A percentile compares a stretch with the other conserved stretches of the same genome.
Conservation (phyloP, 2,329 filamentous ascomycete species). For the Stemphylium beticola region DNA sequence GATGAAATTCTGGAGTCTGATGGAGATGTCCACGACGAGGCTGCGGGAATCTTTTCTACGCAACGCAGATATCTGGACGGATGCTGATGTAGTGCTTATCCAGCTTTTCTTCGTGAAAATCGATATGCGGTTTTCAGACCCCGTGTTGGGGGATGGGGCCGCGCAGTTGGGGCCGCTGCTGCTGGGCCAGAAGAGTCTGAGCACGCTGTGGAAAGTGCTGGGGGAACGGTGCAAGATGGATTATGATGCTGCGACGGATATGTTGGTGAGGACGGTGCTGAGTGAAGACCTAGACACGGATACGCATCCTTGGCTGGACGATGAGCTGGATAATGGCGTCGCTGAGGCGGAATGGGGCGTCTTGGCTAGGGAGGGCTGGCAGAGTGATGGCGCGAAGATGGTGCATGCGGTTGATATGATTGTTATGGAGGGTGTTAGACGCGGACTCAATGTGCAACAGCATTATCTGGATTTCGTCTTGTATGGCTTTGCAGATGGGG, state of each 20-base stretch:
- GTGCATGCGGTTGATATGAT: constrained; percentile 36
- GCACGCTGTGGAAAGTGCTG: constrained; percentile 48
- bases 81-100: constrained; percentile 66
- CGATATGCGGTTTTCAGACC: constrained; percentile 71
- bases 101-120: constrained; percentile 75
- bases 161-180: constrained; percentile 54
- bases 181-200: constrained; percentile 60
- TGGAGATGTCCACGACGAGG: constrained; percentile 67
- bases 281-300: constrained; percentile 28
- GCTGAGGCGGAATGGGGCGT: constrained; percentile 45
- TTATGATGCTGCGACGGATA: constrained; percentile 24
- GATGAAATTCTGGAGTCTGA: constrained; percentile 72
- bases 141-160: constrained; percentile 60
- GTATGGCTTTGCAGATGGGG: constrained; percentile 65
- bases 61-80: constrained; percentile 61
- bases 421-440: constrained; percentile 60
- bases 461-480: constrained; percentile 64
- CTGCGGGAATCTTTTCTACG: constrained; percentile 63
- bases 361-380: constrained; percentile 50
- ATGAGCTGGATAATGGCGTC: constrained; percentile 31
- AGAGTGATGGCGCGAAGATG: constrained; percentile 65
- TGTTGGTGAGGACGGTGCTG: constrained; percentile 29
- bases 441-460: constrained; percentile 61
- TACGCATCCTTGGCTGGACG: constrained; percentile 26
- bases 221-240: constrained; percentile 59